A percentile compares a stretch with the other conserved stretches of the same genome.
Conservation (phyloP, 129 eudicot genomes). For the Tanacetum coccineum region DNA sequence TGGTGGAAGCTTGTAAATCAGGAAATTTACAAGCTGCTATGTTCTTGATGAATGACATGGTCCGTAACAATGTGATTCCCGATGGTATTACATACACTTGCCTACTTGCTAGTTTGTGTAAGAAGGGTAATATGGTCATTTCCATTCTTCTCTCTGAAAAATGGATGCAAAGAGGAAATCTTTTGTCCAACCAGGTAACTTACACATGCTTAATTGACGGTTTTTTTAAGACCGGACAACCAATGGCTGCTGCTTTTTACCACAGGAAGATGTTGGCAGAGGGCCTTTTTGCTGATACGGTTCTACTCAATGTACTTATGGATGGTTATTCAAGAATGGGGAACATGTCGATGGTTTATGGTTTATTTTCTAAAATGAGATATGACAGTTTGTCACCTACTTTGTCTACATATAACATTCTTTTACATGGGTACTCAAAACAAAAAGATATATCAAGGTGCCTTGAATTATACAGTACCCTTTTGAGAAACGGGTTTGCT, state of each 20-base stretch:
- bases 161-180: slow-evolving; percentile 37
- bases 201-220: slow-evolving; percentile 69
- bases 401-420: slow-evolving; percentile 83
- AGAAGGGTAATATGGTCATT: slow-evolving; percentile 53
- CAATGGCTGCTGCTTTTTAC: slow-evolving; percentile 54
- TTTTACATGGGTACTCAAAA: slow-evolving; percentile 70
- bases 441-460: slow-evolving; percentile 41
- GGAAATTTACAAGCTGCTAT: slow-evolving; percentile 54
- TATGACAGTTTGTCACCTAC: slow-evolving; percentile 35
- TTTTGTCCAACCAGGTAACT: slow-evolving; percentile 42
- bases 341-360: slow-evolving; percentile 34
- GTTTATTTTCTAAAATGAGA: slow-evolving; percentile 44
- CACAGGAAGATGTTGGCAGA: slow-evolving; percentile 49
- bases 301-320: slow-evolving; percentile 64
- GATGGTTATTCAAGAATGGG: slow-evolving; percentile 78
- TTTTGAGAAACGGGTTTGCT: slow-evolving; percentile 49
- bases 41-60: slow-evolving; percentile 60
- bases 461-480: slow-evolving; percentile 44
- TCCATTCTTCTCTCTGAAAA: slow-evolving; percentile 56
- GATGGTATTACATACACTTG: slow-evolving; percentile 55
- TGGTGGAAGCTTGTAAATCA: slow-evolving; percentile 46
- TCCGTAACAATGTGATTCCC: slow-evolving; percentile 51
- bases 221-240: slow-evolving; percentile 53
- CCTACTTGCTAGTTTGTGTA: slow-evolving; percentile 70
- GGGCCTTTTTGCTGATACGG: slow-evolving; percentile 49